phyloP scores from a whole-genome alignment of 2,329 filamentous ascomycete genomes.

The Kalaharituber pfeilii region DNA sequence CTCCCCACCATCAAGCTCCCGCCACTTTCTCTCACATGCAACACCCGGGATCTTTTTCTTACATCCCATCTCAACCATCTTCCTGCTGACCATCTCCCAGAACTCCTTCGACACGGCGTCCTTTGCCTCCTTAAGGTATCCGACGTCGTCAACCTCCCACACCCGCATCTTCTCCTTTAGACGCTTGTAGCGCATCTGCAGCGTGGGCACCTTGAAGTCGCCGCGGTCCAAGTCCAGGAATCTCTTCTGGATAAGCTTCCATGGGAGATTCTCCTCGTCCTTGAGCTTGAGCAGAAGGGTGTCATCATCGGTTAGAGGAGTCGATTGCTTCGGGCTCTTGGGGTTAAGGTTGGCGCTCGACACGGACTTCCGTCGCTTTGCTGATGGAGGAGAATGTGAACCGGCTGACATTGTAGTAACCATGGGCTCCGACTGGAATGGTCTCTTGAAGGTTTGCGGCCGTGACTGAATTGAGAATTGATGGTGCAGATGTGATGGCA shows the following conservation, averaged over 20 bases:
- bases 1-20: constrained; percentile 18
- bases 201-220: constrained; percentile 24
- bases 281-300: constrained; percentile 25
- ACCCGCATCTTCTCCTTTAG: constrained; percentile 25
- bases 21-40: constrained; percentile 25
- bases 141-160: constrained; percentile 22
- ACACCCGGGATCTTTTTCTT: constrained; percentile 25
- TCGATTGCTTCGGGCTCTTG: constrained; percentile 17
- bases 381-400: constrained; percentile 9
- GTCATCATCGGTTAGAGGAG: constrained; percentile 24
- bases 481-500: constrained; percentile 18
- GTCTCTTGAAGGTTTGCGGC: constrained; percentile 15
- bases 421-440: constrained; percentile 16
- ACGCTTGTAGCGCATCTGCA: constrained; percentile 28
- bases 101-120: constrained; percentile 24
- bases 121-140: constrained; percentile 23
- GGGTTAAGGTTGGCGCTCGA: background rate
- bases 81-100: constrained; percentile 24
- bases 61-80: constrained; percentile 25
- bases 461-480: constrained; percentile 12
- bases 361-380: constrained; percentile 20
- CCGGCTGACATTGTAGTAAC: constrained; percentile 14
- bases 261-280: constrained; percentile 24
- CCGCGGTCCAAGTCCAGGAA: constrained; percentile 24
- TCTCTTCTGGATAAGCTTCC: constrained; percentile 25